Conservation (phyloP, 192 early-diverging fungal species). For the Entomortierella parvispora region DNA sequence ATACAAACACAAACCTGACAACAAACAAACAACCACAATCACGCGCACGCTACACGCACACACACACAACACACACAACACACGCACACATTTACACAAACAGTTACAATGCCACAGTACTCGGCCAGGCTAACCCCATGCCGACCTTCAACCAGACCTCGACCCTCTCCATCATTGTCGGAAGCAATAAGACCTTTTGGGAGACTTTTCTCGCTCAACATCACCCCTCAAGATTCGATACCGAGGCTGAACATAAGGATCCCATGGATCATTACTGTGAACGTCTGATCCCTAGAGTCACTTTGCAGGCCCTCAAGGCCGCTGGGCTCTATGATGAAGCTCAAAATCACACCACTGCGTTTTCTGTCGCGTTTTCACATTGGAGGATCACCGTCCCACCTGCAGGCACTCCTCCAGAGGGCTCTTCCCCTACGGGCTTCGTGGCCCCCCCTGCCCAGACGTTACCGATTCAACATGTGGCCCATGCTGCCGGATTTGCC, state of each 20-base stretch:
- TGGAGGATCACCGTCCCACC: conserved; percentile 37
- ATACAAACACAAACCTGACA: too few relatives aligned
- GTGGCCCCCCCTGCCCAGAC: conserved; percentile 25
- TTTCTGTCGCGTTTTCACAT: conserved; percentile 47
- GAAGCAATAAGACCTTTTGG: conserved; percentile 43
- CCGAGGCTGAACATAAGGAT: conserved; percentile 33
- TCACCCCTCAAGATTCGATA: conserved; percentile 23
- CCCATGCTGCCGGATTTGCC: conserved; percentile 46
- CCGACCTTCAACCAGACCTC: conserved; percentile 44
- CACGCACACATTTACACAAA: not conserved
- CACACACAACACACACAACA: not conserved
- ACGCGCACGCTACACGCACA: too few relatives aligned
- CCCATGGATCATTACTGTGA: conserved; percentile 53
- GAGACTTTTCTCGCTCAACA: conserved; percentile 42
- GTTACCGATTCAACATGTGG: conserved; percentile 42
- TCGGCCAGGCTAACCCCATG: conserved; percentile 40
- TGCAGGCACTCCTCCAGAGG: conserved; percentile 38
- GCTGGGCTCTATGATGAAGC: conserved; percentile 30
- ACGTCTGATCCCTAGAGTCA: conserved; percentile 35
- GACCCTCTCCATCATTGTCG: conserved; percentile 43
- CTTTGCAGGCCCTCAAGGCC: conserved; percentile 38
- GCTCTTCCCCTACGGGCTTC: conserved; percentile 45
- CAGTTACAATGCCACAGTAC: conserved; percentile 38
- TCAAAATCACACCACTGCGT: conserved; percentile 19
- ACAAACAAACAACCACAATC: too few relatives aligned